These are phyloP conservation scores for Phytopythium boreale DNA, from an alignment of 352 stramenopile genomes.

Conservation along the genomic window DNA sequence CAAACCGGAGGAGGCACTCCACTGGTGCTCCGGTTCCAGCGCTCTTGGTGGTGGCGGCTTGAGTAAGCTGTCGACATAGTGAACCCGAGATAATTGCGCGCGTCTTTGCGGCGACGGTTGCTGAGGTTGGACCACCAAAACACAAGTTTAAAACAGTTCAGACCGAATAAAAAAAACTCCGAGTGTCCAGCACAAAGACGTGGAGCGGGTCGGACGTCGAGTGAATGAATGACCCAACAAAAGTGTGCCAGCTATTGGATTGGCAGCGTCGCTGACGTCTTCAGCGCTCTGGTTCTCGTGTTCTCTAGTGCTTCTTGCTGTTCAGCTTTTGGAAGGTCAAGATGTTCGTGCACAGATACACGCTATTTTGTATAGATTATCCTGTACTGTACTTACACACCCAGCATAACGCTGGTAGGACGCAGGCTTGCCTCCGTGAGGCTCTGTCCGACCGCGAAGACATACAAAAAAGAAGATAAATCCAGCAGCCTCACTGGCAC, in stretches of 20 bases:
- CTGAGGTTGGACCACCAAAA: neutral
- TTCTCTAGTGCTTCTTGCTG: neutral
- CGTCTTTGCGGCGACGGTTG: slow-evolving; percentile 1
- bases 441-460: too few relatives aligned
- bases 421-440: too few relatives aligned
- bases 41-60: neutral
- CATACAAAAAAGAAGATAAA: too few relatives aligned
- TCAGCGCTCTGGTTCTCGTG: neutral
- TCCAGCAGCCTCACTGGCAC: too few relatives aligned
- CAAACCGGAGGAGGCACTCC: neutral
- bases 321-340: too few relatives aligned
- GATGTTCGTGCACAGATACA: too few relatives aligned
- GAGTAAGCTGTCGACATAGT: neutral
- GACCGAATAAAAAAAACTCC: neutral
- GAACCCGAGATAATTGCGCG: neutral
- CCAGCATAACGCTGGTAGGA: neutral
- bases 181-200: neutral
- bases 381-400: too few relatives aligned
- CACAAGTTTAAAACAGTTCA: neutral
- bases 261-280: too few relatives aligned
- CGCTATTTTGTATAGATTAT: too few relatives aligned
- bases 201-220: neutral
- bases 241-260: too few relatives aligned
- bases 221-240: neutral
- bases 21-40: too few relatives aligned